Conservation (phyloP, 78 protist genomes). For the Dictyostelium firmibasis region DNA sequence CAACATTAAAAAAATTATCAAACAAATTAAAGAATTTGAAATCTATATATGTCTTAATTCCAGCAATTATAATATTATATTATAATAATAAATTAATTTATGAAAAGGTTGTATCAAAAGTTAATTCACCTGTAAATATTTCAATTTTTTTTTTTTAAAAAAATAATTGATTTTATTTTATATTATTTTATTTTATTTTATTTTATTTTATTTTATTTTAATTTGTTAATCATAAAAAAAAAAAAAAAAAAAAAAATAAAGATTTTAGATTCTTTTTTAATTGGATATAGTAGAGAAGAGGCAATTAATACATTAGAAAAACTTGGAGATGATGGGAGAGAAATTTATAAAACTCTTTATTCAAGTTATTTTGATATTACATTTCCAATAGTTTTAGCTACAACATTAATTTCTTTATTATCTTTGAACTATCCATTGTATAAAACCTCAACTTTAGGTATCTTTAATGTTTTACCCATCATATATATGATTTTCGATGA, state of each 20-base stretch:
- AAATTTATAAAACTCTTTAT: not conserved
- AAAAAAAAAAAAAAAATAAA: too few species aligned
- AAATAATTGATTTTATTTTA: too few species aligned
- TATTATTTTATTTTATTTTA: too few species aligned
- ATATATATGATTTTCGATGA: not conserved
- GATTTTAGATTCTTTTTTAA: not conserved
- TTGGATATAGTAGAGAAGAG: not conserved
- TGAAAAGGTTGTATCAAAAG: not conserved
- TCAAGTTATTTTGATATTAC: not conserved
- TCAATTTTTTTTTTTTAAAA: too few species aligned
- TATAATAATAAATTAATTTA: too few species aligned
- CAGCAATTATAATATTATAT: not conserved
- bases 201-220: too few species aligned
- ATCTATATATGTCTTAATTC: not conserved
- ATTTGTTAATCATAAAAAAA: too few species aligned
- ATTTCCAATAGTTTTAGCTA: not conserved
- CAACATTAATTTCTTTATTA: not conserved
- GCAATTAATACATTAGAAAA: not conserved
- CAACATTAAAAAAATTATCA: not conserved
- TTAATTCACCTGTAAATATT: not conserved
- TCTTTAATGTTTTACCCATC: not conserved
- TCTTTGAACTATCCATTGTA: not conserved
- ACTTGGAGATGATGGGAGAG: not conserved
- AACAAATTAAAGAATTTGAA: too few species aligned
- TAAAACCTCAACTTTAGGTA: not conserved